Base-by-base conservation (phyloP, 345 rosid genomes). In the Dimocarpus longan region DNA sequence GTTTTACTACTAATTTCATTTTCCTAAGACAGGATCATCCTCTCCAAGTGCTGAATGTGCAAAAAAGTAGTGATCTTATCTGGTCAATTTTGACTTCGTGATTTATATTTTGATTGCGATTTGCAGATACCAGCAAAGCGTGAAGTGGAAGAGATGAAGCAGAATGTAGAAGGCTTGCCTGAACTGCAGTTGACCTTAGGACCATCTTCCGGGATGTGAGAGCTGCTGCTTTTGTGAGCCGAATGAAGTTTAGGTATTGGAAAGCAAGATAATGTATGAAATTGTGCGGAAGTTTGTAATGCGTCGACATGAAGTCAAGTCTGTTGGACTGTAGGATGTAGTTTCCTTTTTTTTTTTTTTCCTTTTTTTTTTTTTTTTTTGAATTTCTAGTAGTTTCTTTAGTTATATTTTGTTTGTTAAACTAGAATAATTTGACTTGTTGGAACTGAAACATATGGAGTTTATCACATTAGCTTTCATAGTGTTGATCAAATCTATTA, bases 101-200 rank as follows among this genome's bases (percentile, higher is more conserved):
- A 39, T 76, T 8, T 42, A 56, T 21, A n/a, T 7, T 54, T 15
- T 9, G 4, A 37, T 32, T 60, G 8, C 3, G 16, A 13, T 56
- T 56, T 76, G 73, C 73, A 76, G 79, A 42, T 67, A 68, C 79
- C 79, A 9, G 22, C 54, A 1, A 68, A 67, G 56, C 40, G 1
- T 10, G 73, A 54, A 68, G 73, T 15, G 54, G 79, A 40, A n/a
- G 24, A 21, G 40, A 46, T 22, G 66, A 67, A 76, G 57, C 73
- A 40, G 40, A 68, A 18, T 56, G 24, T 67, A 24, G 73, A 76
- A 37, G 65, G 63, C 22, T 75, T 46, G 7, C 78, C 50, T 10
- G 78, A 75, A 19, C 78, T 75, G 6, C 71, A 75, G 63, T n/a
- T 75, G 72, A 67, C 79, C 24, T 15, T 67, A 15, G 79, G 66